Base-by-base conservation (phyloP, 768 basidiomycete genomes). In the Naematelia encephala region DNA sequence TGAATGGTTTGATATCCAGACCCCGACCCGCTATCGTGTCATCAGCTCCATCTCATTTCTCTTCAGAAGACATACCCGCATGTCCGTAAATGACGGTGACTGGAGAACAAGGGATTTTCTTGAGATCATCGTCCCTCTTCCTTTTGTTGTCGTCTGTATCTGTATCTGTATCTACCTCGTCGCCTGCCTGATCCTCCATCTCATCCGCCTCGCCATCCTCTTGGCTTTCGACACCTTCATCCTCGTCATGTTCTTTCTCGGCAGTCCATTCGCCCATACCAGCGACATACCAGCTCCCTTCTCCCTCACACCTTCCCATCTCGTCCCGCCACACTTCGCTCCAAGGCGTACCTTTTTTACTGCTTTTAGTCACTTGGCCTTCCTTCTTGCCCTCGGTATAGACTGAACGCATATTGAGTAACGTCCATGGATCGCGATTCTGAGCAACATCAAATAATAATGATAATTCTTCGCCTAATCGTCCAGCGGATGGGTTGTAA, bases 21-120 rank as follows among this genome's bases (percentile, higher is more conserved):
- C 88, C 89, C 25, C 89, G 81, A 2, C 82, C 79, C 4, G 92
- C 91, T 5, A 86, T 16, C 19, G 10, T 8, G 26, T 4, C 28
- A 45, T 60, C 50, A 57, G 56, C 30, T 23, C 39, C 3, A 51
- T 13, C 19, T 44, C 25, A 21, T 46, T 28, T 45, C 21, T 12
- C 14, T 3, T 8, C 3, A 28, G 11, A n/a, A n/a, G 12, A 62
- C 69, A 66, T 57, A 73, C 68, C 69, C 11, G 76, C 73, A 69
- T 96, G 93, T 0, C 91, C 93, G 74, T 94, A 96, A 4, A 94
- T 77, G n/a, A 90, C 85, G 39, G 83, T 88, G 10, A 77, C 68
- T 21, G 72, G 75, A 11, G 69, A 62, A 59, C 65, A 69, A 13
- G 25, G 47, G 51, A 60, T 19, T 29, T 55, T 58, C 51, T 59